Conservation (phyloP, 805 yeast genomes). For the Spathaspora arborariae region DNA sequence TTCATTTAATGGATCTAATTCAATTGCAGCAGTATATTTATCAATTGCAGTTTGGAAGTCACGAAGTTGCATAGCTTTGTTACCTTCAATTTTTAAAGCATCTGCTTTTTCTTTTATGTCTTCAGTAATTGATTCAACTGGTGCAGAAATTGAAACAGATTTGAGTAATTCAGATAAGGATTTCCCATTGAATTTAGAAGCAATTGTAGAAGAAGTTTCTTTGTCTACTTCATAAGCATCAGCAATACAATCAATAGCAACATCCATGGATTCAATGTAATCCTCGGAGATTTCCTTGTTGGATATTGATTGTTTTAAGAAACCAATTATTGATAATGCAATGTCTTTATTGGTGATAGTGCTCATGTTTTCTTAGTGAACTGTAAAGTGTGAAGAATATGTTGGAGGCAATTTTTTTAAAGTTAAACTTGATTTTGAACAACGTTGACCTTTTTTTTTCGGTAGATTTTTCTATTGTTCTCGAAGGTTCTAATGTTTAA, state of each 20-base stretch:
- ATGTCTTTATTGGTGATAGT: conserved; percentile 52
- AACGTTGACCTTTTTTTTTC: no score
- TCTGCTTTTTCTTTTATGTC: conserved; percentile 69
- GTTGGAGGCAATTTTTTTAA: no score
- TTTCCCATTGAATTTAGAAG: conserved; percentile 45
- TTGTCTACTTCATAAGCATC: conserved; percentile 76
- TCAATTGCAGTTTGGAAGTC: conserved; percentile 69
- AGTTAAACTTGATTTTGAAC: no score
- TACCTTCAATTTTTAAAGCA: conserved; percentile 78
- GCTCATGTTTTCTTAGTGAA: background rate
- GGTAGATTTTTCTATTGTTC: background rate
- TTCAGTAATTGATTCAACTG: conserved; percentile 21
- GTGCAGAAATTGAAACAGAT: conserved; percentile 28
- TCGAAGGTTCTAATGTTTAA: background rate
- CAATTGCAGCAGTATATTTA: conserved; percentile 79
- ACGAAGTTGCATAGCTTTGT: conserved; percentile 77
- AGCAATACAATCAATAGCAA: conserved; percentile 87
- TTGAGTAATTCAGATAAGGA: conserved; percentile 44
- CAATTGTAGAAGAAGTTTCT: conserved; percentile 37
- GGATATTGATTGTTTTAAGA: conserved; percentile 55
- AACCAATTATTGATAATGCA: conserved; percentile 72
- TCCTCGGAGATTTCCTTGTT: conserved; percentile 71
- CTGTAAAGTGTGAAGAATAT: no score
- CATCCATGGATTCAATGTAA: conserved; percentile 83
- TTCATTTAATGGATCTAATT: conserved; percentile 64